Conservation (phyloP, 495 filamentous ascomycete species). For the Talaromyces liani region DNA sequence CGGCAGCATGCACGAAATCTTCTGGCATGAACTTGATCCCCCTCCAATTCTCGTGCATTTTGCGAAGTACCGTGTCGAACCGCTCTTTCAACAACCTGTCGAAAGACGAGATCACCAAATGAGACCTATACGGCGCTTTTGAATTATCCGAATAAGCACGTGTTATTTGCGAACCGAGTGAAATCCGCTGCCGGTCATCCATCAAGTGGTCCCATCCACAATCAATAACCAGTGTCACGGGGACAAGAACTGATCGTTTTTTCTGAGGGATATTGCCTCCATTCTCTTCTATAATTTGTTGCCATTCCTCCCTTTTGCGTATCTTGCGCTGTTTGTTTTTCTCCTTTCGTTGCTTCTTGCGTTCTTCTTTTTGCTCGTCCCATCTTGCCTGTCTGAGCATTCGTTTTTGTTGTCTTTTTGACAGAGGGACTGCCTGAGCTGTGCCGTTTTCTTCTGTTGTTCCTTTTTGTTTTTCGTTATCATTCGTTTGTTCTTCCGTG, state of each 20-base stretch:
- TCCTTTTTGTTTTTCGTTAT: conserved; percentile 9
- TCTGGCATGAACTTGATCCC: conserved; percentile 59
- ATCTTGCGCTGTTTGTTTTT: conserved; percentile 59
- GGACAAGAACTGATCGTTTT: conserved; percentile 44
- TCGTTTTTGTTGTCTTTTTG: conserved; percentile 80
- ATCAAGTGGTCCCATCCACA: conserved; percentile 90
- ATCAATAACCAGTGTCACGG: conserved; percentile 76
- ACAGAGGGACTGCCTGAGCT: conserved; percentile 36
- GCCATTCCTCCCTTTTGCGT: conserved; percentile 39
- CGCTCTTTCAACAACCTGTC: conserved; percentile 66
- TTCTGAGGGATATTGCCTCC: conserved; percentile 20
- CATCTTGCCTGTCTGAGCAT: conserved; percentile 55
- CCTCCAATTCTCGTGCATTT: conserved; percentile 71
- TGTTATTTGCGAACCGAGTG: conserved; percentile 73
- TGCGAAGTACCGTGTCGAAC: conserved; percentile 65
- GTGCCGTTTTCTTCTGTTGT: conserved; percentile 8
- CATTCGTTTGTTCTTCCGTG: neutral
- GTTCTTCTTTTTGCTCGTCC: conserved; percentile 60
- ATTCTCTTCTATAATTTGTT: conserved; percentile 20
- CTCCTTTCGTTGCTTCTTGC: conserved; percentile 64
- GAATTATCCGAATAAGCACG: conserved; percentile 83
- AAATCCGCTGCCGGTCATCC: conserved; percentile 73
- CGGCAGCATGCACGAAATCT: conserved; percentile 60
- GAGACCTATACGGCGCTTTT: conserved; percentile 52
- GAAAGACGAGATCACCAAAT: conserved; percentile 72